Conservation (phyloP, 2,329 filamentous ascomycete genomes). For the Apiospora phragmitis region DNA sequence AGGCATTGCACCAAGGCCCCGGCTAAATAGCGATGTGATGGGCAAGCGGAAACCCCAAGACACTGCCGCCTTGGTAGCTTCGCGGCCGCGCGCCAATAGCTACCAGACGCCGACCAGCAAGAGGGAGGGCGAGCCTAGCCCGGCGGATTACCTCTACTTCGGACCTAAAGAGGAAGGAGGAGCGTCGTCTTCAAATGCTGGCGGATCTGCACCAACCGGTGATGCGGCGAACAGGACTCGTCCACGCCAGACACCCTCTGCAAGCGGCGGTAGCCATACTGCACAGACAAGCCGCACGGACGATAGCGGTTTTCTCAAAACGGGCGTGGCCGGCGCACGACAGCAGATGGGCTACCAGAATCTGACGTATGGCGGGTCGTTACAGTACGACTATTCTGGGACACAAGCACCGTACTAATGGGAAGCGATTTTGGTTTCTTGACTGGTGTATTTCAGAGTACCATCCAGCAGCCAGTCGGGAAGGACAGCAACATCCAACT, state of each 20-base stretch:
- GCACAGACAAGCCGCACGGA: constrained; percentile 14
- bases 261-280: neutral
- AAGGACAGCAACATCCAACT: neutral
- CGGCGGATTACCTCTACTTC: neutral
- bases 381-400: constrained; percentile 19
- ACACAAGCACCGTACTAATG: constrained; percentile 13
- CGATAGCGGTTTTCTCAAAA: constrained; percentile 18
- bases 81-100: neutral
- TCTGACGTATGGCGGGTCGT: constrained; percentile 19
- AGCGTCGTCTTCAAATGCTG: neutral
- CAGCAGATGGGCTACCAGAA: constrained; percentile 17
- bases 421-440: neutral
- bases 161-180: neutral
- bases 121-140: neutral
- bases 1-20: neutral
- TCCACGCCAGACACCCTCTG: neutral
- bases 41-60: neutral
- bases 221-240: neutral
- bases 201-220: neutral
- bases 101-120: neutral
- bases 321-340: constrained; percentile 14
- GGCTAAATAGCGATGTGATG: neutral
- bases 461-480: neutral
- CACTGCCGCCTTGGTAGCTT: neutral
- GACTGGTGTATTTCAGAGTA: neutral